A percentile compares a stretch with the other conserved stretches of the same genome.
These are phyloP conservation scores for Pezicula radicicola DNA, from an alignment of 2,329 filamentous ascomycete genomes.

Conservation along the genomic window DNA sequence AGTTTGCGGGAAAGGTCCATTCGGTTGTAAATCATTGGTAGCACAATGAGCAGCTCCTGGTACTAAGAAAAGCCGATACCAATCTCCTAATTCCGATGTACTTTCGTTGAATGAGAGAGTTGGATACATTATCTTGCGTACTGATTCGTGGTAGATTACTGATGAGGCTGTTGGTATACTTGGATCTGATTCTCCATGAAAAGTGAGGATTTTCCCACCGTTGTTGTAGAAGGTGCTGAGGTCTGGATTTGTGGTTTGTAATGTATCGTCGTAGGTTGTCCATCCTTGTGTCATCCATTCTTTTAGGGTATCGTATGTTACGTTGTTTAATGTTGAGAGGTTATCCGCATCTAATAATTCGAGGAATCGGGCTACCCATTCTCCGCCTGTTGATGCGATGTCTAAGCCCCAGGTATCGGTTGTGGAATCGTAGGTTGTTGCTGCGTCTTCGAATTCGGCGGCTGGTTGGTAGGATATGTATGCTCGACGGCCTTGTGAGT, in stretches of 20 bases:
- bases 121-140: slow-evolving; percentile 41
- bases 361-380: slow-evolving; percentile 27
- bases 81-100: slow-evolving; percentile 30
- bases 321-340: slow-evolving; percentile 37
- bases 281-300: slow-evolving; percentile 49
- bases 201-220: slow-evolving; percentile 4
- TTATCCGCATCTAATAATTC: slow-evolving; percentile 31
- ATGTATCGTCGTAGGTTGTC: slow-evolving; percentile 42
- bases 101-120: slow-evolving; percentile 28
- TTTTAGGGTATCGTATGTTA: slow-evolving; percentile 52
- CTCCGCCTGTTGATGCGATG: slow-evolving; percentile 29
- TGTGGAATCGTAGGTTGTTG: slow-evolving; percentile 28
- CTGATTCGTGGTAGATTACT: slow-evolving; percentile 48
- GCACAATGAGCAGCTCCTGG: slow-evolving; percentile 48
- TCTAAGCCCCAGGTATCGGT: slow-evolving; percentile 29
- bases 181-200: slow-evolving; percentile 28
- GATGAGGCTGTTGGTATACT: slow-evolving; percentile 48
- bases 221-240: slow-evolving; percentile 40
- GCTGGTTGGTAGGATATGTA: slow-evolving; percentile 33
- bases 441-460: slow-evolving; percentile 24
- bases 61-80: slow-evolving; percentile 47
- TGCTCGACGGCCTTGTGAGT: slow-evolving; percentile 29
- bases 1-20: slow-evolving; percentile 35
- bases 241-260: slow-evolving; percentile 50
- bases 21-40: slow-evolving; percentile 38